These are phyloP conservation scores for Globisporangium canariense DNA, from an alignment of 352 stramenopile genomes.

Conservation along the genomic window DNA sequence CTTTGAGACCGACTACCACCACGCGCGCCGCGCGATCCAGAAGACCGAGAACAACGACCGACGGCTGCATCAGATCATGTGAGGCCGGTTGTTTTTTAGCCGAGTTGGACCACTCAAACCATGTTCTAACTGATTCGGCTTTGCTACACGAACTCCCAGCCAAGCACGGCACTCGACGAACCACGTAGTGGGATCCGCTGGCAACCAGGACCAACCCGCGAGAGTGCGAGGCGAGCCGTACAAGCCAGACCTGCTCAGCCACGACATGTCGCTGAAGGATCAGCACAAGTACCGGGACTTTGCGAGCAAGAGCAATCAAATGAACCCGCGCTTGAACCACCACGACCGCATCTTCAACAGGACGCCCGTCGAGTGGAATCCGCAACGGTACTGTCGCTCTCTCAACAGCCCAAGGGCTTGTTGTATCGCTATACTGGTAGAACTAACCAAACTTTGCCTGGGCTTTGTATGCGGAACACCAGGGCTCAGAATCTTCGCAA, in stretches of 20 bases:
- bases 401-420: background rate
- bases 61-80: slow-evolving; percentile 75
- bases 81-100: slow-evolving; percentile 5
- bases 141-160: slow-evolving; percentile 8
- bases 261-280: slow-evolving; percentile 28
- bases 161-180: slow-evolving; percentile 55
- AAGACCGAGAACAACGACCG: slow-evolving; percentile 56
- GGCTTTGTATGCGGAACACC: background rate
- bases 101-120: background rate
- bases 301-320: slow-evolving; percentile 43
- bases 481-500: slow-evolving; percentile 78
- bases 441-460: background rate
- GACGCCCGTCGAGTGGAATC: slow-evolving; percentile 47
- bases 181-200: slow-evolving; percentile 36
- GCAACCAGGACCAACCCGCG: slow-evolving; percentile 4
- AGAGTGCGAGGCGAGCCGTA: slow-evolving; percentile 37
- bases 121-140: background rate
- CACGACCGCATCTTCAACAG: slow-evolving; percentile 74
- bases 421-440: background rate
- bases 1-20: slow-evolving; percentile 60
- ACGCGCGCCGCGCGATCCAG: slow-evolving; percentile 48
- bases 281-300: slow-evolving; percentile 43
- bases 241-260: slow-evolving; percentile 45
- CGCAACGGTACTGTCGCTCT: slow-evolving; percentile 35
- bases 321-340: slow-evolving; percentile 42